Conservation (phyloP, 257 asterid genomes). For the Solanum megistacrolobum region DNA sequence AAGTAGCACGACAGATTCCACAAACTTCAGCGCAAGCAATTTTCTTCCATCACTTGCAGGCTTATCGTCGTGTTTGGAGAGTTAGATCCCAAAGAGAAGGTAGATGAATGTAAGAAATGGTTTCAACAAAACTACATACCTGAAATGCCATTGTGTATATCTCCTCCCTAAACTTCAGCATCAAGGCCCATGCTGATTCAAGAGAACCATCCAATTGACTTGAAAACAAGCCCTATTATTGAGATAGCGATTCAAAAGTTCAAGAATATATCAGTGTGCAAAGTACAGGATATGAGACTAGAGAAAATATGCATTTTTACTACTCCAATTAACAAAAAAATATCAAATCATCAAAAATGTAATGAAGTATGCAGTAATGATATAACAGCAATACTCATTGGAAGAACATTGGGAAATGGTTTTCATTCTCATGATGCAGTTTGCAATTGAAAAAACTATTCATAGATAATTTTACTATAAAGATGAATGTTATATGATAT, state of each 20-base stretch:
- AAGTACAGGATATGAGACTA: not conserved
- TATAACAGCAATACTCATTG: not conserved
- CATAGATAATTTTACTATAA: not conserved
- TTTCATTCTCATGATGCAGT: not conserved
- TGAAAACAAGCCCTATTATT: constrained; percentile 50
- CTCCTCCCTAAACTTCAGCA: constrained; percentile 75
- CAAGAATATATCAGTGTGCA: not conserved
- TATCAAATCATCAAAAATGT: not conserved
- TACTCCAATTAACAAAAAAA: not conserved
- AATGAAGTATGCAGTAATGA: not conserved
- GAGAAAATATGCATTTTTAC: not conserved
- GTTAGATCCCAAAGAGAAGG: constrained; percentile 19
- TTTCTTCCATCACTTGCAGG: constrained; percentile 86
- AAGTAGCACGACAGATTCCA: constrained; percentile 74
- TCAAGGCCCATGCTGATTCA: constrained; percentile 66
- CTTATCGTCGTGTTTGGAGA: constrained; percentile 24
- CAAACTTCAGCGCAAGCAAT: constrained; percentile 86
- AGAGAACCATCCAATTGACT: constrained; percentile 54
- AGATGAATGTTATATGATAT: not conserved
- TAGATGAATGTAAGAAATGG: not conserved
- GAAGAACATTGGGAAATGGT: not conserved
- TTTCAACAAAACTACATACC: constrained; percentile 33
- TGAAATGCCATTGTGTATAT: constrained; percentile 74
- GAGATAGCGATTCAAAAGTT: not conserved
- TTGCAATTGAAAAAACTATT: not conserved